Percentiles rank a stretch among this genome's conserved stretches.
phyloP scores from a whole-genome alignment of 495 filamentous ascomycete genomes.

The Halenospora varia region DNA sequence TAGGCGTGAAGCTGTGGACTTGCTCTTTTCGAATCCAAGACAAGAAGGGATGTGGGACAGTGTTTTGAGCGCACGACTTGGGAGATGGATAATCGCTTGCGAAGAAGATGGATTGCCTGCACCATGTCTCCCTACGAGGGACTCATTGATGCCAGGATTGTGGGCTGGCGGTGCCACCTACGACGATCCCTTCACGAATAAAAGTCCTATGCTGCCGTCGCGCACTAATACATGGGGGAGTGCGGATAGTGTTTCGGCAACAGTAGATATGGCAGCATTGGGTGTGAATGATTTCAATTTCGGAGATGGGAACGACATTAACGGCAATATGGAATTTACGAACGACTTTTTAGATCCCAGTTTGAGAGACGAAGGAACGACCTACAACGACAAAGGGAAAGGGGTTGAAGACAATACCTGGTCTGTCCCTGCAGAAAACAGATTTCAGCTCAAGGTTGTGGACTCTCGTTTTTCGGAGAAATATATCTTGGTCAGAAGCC shows the following conservation, averaged over 20 bases:
- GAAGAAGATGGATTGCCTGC: constrained; percentile 52
- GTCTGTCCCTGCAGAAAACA: constrained; percentile 17
- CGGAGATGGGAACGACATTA: constrained; percentile 66
- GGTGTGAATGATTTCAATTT: constrained; percentile 38
- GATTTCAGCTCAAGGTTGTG: constrained; percentile 14
- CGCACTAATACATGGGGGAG: neutral
- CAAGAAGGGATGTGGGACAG: constrained; percentile 48
- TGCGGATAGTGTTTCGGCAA: constrained; percentile 66
- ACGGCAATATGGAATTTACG: constrained; percentile 69
- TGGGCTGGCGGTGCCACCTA: neutral
- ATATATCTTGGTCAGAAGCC: constrained; percentile 21
- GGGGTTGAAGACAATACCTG: neutral
- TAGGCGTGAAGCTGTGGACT: constrained; percentile 36
- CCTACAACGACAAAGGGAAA: neutral
- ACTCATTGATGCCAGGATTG: neutral
- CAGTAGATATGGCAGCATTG: constrained; percentile 75
- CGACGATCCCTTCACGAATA: neutral
- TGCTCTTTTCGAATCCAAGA: constrained; percentile 34
- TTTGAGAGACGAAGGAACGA: neutral
- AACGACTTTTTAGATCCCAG: neutral
- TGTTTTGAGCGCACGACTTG: constrained; percentile 15
- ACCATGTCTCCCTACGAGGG: constrained; percentile 77
- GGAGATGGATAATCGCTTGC: constrained; percentile 13
- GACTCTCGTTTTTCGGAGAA: constrained; percentile 21
- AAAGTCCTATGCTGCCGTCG: neutral